Evolutionary conservation across 1,284 basidiomycete genomes (phyloP).

Genomic region (Cryptococcus jaspeensis): DNA sequence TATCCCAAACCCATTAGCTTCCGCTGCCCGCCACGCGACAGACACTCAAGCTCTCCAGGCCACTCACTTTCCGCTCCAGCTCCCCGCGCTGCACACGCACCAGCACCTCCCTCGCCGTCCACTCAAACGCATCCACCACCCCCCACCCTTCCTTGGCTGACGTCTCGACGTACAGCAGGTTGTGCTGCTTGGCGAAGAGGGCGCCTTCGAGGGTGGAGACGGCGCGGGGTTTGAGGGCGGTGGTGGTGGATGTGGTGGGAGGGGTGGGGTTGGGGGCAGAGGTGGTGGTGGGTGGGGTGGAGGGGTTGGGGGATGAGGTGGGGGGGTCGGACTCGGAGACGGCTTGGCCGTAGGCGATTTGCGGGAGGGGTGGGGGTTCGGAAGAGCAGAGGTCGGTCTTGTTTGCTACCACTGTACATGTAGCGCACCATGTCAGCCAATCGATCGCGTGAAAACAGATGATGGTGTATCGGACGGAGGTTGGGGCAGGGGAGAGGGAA

Average conservation of each 20-base stretch:
- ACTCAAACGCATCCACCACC: slow-evolving; percentile 46
- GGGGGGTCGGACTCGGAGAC: slow-evolving; percentile 2
- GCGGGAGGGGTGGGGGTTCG: slow-evolving; percentile 24
- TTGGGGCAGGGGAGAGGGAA: background rate
- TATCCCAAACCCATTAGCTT: too few species aligned
- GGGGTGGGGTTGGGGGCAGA: slow-evolving; percentile 5
- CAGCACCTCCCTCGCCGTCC: slow-evolving; percentile 46
- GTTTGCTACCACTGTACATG: slow-evolving; percentile 41
- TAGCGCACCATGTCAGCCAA: background rate
- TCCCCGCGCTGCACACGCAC: slow-evolving; percentile 31
- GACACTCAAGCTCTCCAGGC: background rate
- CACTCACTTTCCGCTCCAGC: slow-evolving; percentile 22
- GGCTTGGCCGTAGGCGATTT: slow-evolving; percentile 34
- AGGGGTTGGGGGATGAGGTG: slow-evolving; percentile 3
- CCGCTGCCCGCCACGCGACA: too few species aligned
- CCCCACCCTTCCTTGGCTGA: slow-evolving; percentile 48
- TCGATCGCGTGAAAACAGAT: too few species aligned
- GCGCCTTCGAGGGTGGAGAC: slow-evolving; percentile 36
- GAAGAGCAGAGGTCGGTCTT: slow-evolving; percentile 45
- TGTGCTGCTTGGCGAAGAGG: slow-evolving; percentile 42
- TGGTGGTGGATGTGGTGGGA: slow-evolving; percentile 7
- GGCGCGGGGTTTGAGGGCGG: slow-evolving; percentile 25
- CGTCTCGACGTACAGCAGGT: slow-evolving; percentile 47
- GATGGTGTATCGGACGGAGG: too few species aligned
- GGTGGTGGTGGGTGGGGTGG: slow-evolving; percentile 13